Conservation (phyloP, 345 rosid genomes). For the Mercurialis annua region DNA sequence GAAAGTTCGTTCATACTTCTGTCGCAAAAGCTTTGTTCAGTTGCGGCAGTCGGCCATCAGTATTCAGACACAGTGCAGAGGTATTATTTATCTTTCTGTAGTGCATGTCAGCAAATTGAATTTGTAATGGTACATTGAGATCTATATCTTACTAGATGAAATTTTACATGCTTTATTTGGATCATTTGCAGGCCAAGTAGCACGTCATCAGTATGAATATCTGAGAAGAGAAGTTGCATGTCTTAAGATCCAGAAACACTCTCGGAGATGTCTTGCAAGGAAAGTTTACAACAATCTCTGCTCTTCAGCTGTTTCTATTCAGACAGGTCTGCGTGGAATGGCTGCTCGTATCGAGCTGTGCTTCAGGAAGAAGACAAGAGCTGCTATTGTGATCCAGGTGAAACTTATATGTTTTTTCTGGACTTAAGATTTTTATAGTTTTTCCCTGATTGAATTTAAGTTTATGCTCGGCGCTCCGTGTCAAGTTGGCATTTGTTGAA, state of each 20-base stretch:
- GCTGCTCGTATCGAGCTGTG: constrained; percentile 66
- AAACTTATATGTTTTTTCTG: neutral
- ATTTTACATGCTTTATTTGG: constrained; percentile 2
- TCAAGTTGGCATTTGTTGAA: constrained; percentile 4
- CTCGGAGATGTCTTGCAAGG: constrained; percentile 68
- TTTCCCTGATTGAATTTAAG: constrained; percentile 8
- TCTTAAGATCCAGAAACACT: constrained; percentile 73
- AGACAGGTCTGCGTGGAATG: constrained; percentile 88
- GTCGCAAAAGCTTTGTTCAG: constrained; percentile 52
- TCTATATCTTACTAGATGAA: neutral
- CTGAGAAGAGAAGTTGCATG: constrained; percentile 73
- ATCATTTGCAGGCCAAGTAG: constrained; percentile 63
- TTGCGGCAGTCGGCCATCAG: constrained; percentile 55
- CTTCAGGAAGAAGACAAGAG: constrained; percentile 63
- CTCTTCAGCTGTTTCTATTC: constrained; percentile 63
- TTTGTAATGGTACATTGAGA: neutral
- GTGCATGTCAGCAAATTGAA: constrained; percentile 9
- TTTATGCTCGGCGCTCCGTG: neutral
- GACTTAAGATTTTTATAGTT: neutral
- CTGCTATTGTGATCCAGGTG: constrained; percentile 81
- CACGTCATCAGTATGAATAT: constrained; percentile 52
- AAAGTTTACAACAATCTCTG: constrained; percentile 53
- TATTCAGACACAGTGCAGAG: constrained; percentile 84
- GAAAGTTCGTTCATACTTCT: constrained; percentile 74
- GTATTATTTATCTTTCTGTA: constrained; percentile 33